Evolutionary conservation across 352 stramenopile genomes (phyloP), one percentile per base, ranked within the genome.

Genomic region (Phytopythium litorale): DNA sequence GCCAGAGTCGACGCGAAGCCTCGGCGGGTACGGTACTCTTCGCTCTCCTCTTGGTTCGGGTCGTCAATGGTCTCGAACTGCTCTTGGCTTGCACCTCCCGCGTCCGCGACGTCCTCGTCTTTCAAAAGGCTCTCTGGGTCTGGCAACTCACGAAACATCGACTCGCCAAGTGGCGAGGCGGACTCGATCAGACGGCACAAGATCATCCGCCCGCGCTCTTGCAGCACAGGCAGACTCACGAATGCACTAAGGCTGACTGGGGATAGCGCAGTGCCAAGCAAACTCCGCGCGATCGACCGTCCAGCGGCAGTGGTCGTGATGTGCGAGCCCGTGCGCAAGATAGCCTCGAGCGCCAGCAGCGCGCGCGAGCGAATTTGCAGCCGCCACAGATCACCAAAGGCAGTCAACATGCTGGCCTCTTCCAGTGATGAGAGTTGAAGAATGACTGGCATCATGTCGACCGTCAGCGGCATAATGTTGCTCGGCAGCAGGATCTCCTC

Each of bases 311-410:
- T 61, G 60, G 70, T 72, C 7, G 74, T 76, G 49, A 84, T 63
- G 30, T 80, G 45, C 25, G 78, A 59, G 21, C 76, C 79, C 54
- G 91, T 73, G 2, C 81, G 79, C 28, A 96, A 43, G 18, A 96
- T 81, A 25, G 84, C 80, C 65, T 94, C 82, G 1, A 96, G 72
- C 25, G 87, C 85, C 15, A 96, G 61, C 7, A 96, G 53, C 12
- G 87, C 85, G 28, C 87, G 79, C 12, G 87, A 96, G n/a, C 84
- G 82, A 23, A 96, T 92, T 66, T 96, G 87, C 55, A 92, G 76
- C 38, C 79, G 75, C 83, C 85, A 94, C 30, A 96, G 66, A 49
- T 86, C 84, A 45, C 94, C 85, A 66, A 91, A 92, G 3, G 78
- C 73, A 3, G 71, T 71, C 52, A 91, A 71, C 5, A 89, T 69